Base-by-base conservation (phyloP, 139 green algal species). In the Chlorella vulgaris region DNA sequence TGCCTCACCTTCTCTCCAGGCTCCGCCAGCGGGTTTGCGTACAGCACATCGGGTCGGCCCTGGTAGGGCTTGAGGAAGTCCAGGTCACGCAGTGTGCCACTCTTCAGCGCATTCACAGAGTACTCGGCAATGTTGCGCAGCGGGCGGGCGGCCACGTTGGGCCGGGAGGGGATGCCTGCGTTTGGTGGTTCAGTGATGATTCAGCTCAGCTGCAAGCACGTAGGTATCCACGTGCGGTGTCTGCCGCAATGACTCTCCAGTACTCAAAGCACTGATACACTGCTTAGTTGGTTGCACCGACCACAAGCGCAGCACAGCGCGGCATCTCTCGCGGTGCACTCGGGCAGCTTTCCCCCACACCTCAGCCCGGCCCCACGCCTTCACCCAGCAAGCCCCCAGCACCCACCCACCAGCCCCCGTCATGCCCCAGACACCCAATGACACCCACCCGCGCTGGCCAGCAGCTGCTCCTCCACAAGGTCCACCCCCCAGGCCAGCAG, bases 51-150 rank as follows among this genome's bases (percentile, higher is more conserved):
- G 7, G 86, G 85, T 60, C 91, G 84, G 0, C 61, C 77, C 58
- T 89, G 39, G 86, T 86, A 93, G 28, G 87, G 60, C 61, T 92
- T 83, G 69, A 94, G 67, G 86, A 91, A 95, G 65, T 92, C 70
- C 43, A 62, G 83, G 75, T 91, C 69, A 2, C 62, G 60, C 86
- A 58, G n/a, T 2, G 8, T 29, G 31, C 92, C 92, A 2, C 88
- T 88, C 47, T 74, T 84, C 78, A 89, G 77, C 4, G 93, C 91
- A 71, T 98, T 98, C 69, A 97, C 88, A 24, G 83, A 90, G 86
- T 93, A 96, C 88, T 97, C 93, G 24, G 93, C 94, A 60, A 95
- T 86, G 83, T 90, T 84, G 74, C 86, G 91, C 36, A 95, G 86
- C 19, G 95, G 94, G 35, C 71, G 61, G 13, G 74, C 55, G 2